Percentiles rank a stretch among this genome's conserved stretches.
phyloP scores from a whole-genome alignment of 2,329 filamentous ascomycete species.

The Raffaelea ambrosiae region DNA sequence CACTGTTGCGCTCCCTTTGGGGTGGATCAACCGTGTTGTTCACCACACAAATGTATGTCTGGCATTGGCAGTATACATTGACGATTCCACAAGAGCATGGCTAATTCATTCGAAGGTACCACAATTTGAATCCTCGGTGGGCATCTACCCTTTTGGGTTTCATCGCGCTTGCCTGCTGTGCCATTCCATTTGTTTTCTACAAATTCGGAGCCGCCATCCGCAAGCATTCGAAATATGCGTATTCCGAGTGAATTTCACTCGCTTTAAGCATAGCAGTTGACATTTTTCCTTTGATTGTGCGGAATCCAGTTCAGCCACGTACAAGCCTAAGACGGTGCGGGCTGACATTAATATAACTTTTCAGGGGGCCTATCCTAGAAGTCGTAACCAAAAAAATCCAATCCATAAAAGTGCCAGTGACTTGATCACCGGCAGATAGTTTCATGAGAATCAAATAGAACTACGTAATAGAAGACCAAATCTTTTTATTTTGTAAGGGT shows the following conservation, averaged over 20 bases:
- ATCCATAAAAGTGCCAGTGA: too few relatives aligned
- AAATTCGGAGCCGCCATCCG: constrained; percentile 35
- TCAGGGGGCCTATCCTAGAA: too few relatives aligned
- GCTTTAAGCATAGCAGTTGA: too few relatives aligned
- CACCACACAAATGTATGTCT: constrained; percentile 23
- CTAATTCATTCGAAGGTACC: not conserved
- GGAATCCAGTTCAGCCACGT: too few relatives aligned
- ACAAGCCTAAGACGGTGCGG: too few relatives aligned
- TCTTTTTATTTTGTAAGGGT: too few relatives aligned
- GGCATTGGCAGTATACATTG: constrained; percentile 32
- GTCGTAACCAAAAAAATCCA: too few relatives aligned
- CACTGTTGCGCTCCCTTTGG: constrained; percentile 45
- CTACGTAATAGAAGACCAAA: too few relatives aligned
- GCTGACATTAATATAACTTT: too few relatives aligned
- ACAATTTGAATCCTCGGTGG: constrained; percentile 11
- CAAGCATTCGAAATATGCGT: constrained; percentile 10
- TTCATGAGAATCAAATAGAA: too few relatives aligned
- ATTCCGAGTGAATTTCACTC: not conserved
- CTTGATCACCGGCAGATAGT: too few relatives aligned
- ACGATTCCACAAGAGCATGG: not conserved
- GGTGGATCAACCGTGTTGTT: constrained; percentile 45
- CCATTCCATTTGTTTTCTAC: constrained; percentile 33
- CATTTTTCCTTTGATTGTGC: too few relatives aligned
- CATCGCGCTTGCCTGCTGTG: constrained; percentile 33
- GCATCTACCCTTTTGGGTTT: constrained; percentile 29